Percentiles rank a stretch among this genome's conserved stretches.
Conservation (phyloP, 1,284 basidiomycete species). For the Cutaneotrichosporon sp. region DNA sequence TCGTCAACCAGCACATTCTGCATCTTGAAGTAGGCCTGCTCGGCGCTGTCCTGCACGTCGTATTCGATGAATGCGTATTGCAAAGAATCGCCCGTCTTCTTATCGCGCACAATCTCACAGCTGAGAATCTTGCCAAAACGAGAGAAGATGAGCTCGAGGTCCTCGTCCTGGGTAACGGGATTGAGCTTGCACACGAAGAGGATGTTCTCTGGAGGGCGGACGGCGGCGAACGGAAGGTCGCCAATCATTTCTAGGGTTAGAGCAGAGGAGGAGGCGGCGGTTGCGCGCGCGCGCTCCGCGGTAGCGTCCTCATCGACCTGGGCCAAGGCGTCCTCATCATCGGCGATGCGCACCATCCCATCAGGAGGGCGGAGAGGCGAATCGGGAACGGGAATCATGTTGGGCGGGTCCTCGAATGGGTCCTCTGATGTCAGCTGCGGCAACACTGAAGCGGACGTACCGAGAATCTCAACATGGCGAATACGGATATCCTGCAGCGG, state of each 20-base stretch:
- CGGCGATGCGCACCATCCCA: constrained; percentile 72
- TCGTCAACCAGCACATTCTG: constrained; percentile 99
- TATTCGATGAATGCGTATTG: constrained; percentile 99
- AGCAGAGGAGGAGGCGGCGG: constrained; percentile 86
- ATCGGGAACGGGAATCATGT: constrained; percentile 62
- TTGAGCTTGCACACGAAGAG: constrained; percentile 99
- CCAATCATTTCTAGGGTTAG: constrained; percentile 99
- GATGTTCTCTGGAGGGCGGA: constrained; percentile 96
- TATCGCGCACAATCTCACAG: constrained; percentile 95
- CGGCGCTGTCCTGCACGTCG: constrained; percentile 85
- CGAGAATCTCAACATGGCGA: constrained; percentile 85
- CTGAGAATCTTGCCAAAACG: constrained; percentile 93
- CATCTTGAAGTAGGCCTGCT: constrained; percentile 99
- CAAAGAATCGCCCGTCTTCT: constrained; percentile 89
- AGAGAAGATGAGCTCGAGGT: constrained; percentile 95
- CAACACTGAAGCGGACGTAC: constrained; percentile 55
- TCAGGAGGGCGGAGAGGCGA: constrained; percentile 79
- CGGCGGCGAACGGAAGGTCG: constrained; percentile 95
- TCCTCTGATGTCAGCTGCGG: constrained; percentile 64
- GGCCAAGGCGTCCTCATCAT: constrained; percentile 78
- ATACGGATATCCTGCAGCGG: constrained; percentile 93
- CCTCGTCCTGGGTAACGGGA: constrained; percentile 90
- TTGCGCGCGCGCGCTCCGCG: constrained; percentile 72
- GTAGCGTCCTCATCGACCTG: constrained; percentile 70
- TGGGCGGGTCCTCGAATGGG: constrained; percentile 83